Base-by-base conservation (phyloP, 306 rosid genomes). In the Nissolia schottii region DNA sequence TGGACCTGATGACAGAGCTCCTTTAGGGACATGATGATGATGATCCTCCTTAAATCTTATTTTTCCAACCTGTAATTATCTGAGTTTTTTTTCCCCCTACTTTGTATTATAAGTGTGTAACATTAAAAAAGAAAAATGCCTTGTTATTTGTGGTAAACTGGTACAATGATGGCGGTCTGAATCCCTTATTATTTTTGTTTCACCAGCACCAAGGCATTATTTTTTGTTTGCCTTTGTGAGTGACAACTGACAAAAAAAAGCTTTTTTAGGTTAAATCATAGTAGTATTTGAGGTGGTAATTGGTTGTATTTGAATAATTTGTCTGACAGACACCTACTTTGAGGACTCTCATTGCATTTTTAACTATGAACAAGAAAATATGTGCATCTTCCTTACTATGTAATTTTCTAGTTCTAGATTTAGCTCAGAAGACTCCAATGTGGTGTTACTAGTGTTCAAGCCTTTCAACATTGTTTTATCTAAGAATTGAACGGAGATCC, bases 1-100 rank as follows among this genome's bases (percentile, higher is more conserved):
- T 16, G 97, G 98, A 64, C 98, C 98, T 13, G 95, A 87, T 67
- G 97, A 91, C 87, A 89, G 96, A 82, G 85, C 91, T 76, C 79
- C 91, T 53, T 58, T 80, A 67, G 92, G 90, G 57, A 86, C 89
- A 63, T 82, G 83, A 86, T 60, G 70, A 63, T 82, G 83, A 86
- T 60, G 70, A 79, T 70, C 43, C 68, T 73, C 45, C 49, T 60
- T 27, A 49, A 56, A 64, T 70, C 45, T 34, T 41, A 54, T 50
- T 23, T 28, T 29, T 19, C 27, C 2, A 58, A 50, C 20, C 41
- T 89, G 98, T 89, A 86, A 82, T 82, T 83, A 89, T 66, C 64
- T 57, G 78, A 75, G 49, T 55, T 79, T 54, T 65, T 61, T n/a
- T n/a, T n/a, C n/a, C n/a, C n/a, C n/a, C 53, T 59, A 49, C 48